Percentiles rank a stretch among this genome's conserved stretches.
phyloP scores from a whole-genome alignment of 1,284 basidiomycete species.

The Fomitiporia mediterranea region DNA sequence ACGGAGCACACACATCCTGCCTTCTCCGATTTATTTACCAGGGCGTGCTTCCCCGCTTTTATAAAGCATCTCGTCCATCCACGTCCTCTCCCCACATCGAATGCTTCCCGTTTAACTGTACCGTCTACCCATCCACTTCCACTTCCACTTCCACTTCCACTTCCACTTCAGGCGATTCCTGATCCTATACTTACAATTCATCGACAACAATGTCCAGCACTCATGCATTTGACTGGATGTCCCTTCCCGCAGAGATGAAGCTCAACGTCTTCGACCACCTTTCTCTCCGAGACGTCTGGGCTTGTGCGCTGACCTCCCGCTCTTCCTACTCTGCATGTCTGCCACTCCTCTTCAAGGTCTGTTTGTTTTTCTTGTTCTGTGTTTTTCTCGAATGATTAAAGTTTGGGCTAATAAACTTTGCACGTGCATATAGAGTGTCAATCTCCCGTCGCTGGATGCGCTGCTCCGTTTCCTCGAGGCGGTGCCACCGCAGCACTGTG shows the following conservation, averaged over 20 bases:
- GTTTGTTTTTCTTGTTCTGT: slow-evolving; percentile 11
- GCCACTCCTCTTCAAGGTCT: slow-evolving; percentile 53
- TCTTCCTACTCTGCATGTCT: slow-evolving; percentile 50
- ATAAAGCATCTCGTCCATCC: background rate
- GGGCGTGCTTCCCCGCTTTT: background rate
- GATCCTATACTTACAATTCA: too few species aligned
- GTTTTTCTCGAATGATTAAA: background rate
- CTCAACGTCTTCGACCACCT: slow-evolving; percentile 51
- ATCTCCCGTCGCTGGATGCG: slow-evolving; percentile 40
- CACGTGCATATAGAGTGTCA: slow-evolving; percentile 38
- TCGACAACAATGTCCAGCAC: slow-evolving; percentile 6
- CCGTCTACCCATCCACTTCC: background rate
- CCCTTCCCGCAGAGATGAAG: slow-evolving; percentile 63
- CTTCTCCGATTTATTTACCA: background rate
- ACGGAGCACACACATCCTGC: too few species aligned
- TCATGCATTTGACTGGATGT: slow-evolving; percentile 37
- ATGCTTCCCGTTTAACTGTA: background rate
- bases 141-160: background rate
- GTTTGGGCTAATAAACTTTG: background rate
- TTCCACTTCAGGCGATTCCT: too few species aligned
- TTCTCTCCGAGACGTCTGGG: slow-evolving; percentile 35
- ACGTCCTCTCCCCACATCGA: background rate
- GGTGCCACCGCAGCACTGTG: slow-evolving; percentile 51
- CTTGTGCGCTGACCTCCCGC: slow-evolving; percentile 31
- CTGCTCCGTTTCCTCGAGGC: slow-evolving; percentile 48